phyloP scores from a whole-genome alignment of 139 green algal genomes.

The Chlamydomonas sp. region DNA sequence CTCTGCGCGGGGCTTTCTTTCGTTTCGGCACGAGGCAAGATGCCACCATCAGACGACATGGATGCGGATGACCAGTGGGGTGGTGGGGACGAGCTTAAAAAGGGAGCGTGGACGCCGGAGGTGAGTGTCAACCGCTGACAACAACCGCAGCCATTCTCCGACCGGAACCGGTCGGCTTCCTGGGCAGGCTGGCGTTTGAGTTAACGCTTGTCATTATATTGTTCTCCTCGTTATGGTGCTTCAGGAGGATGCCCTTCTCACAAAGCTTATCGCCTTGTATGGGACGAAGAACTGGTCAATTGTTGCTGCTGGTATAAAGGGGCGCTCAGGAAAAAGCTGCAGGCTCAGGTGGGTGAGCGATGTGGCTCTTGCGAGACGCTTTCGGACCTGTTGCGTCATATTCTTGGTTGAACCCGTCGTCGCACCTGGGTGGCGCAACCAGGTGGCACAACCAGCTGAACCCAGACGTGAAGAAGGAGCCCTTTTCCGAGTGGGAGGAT shows the following conservation, averaged over 20 bases:
- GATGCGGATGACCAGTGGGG: neutral
- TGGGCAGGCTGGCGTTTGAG: neutral
- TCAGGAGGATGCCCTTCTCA: constrained; percentile 77
- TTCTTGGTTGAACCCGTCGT: neutral
- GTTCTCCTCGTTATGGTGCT: neutral
- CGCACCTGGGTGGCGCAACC: neutral
- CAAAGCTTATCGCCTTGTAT: constrained; percentile 58
- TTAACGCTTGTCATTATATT: neutral
- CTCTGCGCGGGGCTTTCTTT: no score
- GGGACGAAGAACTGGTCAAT: constrained; percentile 81
- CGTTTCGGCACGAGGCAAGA: no score
- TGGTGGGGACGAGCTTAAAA: constrained; percentile 68
- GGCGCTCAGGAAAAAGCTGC: constrained; percentile 88
- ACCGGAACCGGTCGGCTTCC: neutral
- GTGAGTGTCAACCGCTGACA: neutral
- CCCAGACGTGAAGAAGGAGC: constrained; percentile 64
- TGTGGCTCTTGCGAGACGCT: neutral
- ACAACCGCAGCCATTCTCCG: neutral
- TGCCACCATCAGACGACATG: neutral
- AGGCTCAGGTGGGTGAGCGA: constrained; percentile 63
- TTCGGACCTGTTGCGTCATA: no score
- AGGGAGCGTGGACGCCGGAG: constrained; percentile 79
- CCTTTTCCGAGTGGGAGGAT: constrained; percentile 72
- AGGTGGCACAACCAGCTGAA: constrained; percentile 76
- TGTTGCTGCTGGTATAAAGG: constrained; percentile 82